Evolutionary conservation across 345 rosid genomes (phyloP), one percentile per base, ranked within the genome.

Genomic region (Eutrema japonicum): DNA sequence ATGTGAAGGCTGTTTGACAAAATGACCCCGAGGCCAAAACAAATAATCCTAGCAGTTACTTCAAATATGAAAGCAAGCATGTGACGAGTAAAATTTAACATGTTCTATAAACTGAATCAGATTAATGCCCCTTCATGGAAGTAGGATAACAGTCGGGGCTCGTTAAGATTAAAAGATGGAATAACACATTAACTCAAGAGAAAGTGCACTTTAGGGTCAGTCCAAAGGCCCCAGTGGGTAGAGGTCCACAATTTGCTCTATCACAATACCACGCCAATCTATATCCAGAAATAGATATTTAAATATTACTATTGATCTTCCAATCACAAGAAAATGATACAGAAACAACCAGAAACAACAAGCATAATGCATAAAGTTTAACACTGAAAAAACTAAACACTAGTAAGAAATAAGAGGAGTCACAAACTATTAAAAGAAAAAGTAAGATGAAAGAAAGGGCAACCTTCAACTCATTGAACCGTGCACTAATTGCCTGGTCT

Each of bases 401-500:
- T 33, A 4, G 26, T 33, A 43, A 16, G 29, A 56, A 45, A 56
- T 4, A 45, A 43, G 30, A 42, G 52, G 12, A 11, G 33, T 10
- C 69, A 13, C 65, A 54, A 67, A 60, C 45, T 45, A 50, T 45
- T 36, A 55, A 71, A n/a, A 67, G 58, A 41, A 73, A n/a, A 32
- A 14, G 11, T 42, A 18, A 33, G 42, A 45, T 50, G 12, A 49
- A 58, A 48, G 72, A 46, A 52, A n/a, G 45, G 27, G 48, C 59
- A 52, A 89, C 98, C 96, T 86, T 90, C 80, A 92, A 75, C 76
- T 84, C 83, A 30, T 84, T 79, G 83, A 64, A 92, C 77, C 89
- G 80, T 42, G 80, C 71, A 47, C 82, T 41, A 38, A 92, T 90
- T 79, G 74, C 85, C 76, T 81, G 84, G 79, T 75, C 85, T 52